Conservation (phyloP, 2,329 filamentous ascomycete species). For the Trichothecium roseum region DNA sequence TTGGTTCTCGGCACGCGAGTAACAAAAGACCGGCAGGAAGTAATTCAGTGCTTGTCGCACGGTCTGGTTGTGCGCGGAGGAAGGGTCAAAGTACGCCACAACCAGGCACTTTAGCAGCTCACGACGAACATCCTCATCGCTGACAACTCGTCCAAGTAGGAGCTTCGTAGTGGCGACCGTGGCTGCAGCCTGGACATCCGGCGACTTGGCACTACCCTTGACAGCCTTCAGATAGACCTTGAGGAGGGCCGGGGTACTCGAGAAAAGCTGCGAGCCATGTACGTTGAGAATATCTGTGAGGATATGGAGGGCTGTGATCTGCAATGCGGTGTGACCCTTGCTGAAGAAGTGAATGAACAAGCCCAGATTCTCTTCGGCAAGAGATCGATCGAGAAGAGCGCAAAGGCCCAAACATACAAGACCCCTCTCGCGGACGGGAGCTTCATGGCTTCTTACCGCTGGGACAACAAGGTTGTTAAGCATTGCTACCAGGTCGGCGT, state of each 20-base stretch:
- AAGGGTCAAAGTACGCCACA: constrained; percentile 81
- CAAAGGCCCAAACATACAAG: constrained; percentile 84
- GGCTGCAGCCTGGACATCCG: constrained; percentile 70
- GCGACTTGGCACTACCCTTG: constrained; percentile 56
- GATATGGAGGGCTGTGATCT: constrained; percentile 84
- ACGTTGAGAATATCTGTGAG: constrained; percentile 88
- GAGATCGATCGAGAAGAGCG: constrained; percentile 79
- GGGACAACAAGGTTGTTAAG: constrained; percentile 94
- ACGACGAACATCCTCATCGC: constrained; percentile 53
- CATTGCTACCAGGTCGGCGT: constrained; percentile 91
- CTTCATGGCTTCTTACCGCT: constrained; percentile 86
- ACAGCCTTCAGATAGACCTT: constrained; percentile 82
- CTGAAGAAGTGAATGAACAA: constrained; percentile 94
- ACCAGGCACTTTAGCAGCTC: constrained; percentile 79
- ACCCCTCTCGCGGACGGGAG: constrained; percentile 82
- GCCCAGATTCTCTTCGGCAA: constrained; percentile 83
- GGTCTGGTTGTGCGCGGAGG: constrained; percentile 67
- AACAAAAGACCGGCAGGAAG: constrained; percentile 91
- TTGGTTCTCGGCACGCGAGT: constrained; percentile 73
- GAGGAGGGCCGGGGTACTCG: constrained; percentile 56
- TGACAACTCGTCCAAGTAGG: constrained; percentile 69
- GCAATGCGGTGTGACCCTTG: constrained; percentile 82
- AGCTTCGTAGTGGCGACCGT: constrained; percentile 78
- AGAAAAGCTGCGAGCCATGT: constrained; percentile 69
- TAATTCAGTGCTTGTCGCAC: constrained; percentile 84